A percentile compares a stretch with the other conserved stretches of the same genome.
Evolutionary conservation across 2,329 filamentous ascomycete species (phyloP).

Genomic region (Coleophoma crateriformis): DNA sequence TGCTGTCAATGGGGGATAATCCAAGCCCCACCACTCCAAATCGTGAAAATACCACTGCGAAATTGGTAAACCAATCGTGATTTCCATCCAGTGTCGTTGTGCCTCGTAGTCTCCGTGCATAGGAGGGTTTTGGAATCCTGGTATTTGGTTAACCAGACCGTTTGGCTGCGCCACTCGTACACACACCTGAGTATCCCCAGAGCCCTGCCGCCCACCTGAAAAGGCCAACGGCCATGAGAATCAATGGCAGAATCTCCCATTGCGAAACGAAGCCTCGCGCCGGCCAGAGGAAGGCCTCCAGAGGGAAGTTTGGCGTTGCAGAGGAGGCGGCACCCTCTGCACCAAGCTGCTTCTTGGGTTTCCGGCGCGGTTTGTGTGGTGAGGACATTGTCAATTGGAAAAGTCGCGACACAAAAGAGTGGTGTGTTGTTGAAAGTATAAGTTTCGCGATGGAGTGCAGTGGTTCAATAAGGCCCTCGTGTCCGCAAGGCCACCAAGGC

Average conservation of each 20-base stretch:
- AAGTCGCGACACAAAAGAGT: not conserved
- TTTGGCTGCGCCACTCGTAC: not conserved
- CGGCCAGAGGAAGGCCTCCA: conserved; percentile 93
- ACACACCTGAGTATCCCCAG: conserved; percentile 89
- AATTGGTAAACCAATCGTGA: conserved; percentile 82
- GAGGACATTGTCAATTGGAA: conserved; percentile 40
- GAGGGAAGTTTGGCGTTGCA: conserved; percentile 54
- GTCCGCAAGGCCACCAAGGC: too few relatives aligned
- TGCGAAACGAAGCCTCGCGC: conserved; percentile 77
- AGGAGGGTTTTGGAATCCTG: conserved; percentile 74
- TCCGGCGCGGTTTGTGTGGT: conserved; percentile 55
- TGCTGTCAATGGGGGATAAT: conserved; percentile 94
- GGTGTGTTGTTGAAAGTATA: conserved; percentile 1
- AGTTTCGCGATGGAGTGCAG: not conserved
- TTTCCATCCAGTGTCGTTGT: conserved; percentile 97
- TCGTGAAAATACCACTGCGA: conserved; percentile 99
- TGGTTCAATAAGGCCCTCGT: not conserved
- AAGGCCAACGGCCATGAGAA: conserved; percentile 84
- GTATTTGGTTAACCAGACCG: conserved; percentile 6
- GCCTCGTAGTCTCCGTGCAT: conserved; percentile 98
- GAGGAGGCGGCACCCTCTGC: conserved; percentile 26
- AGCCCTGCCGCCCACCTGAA: conserved; percentile 90
- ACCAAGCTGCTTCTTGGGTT: conserved; percentile 41
- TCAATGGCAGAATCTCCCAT: conserved; percentile 86
- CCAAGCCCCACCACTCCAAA: conserved; percentile 93